Evolutionary conservation across 768 basidiomycete species (phyloP), one percentile per base, ranked within the genome.

Genomic region (Paxillus rubicundulus): DNA sequence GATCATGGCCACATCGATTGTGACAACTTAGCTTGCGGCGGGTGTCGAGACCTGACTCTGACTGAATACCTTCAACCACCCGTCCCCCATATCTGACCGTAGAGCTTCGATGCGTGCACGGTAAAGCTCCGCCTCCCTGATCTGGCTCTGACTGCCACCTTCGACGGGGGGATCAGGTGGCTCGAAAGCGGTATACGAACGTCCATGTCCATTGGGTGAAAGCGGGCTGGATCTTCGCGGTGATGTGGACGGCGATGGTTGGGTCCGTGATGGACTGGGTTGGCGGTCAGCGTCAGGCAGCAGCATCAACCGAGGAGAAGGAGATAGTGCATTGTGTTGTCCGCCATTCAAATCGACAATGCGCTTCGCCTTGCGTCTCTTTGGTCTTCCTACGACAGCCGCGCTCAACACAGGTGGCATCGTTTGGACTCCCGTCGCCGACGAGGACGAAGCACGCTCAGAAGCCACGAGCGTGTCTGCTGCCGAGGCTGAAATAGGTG

Each of bases 51-150:
- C 56, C 43, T 77, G 77, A 33, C 82, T 83, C 72, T 89, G 86
- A 53, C 82, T 88, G 61, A 88, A 85, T 32, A 93, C 89, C 68
- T 87, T 88, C 62, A 95, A 62, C 91, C 90, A 95, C 9, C 85
- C 84, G 20, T 94, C 92, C 2, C 92, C 92, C 78, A 94, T 92
- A 62, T 95, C 92, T 53, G 82, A 78, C 67, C 89, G 84, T 66
- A 95, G 61, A 16, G 85, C 85, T 74, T 94, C 92, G 46, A 95
- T 87, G 60, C 78, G 78, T 50, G 81, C 80, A 43, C 92, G 78
- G 67, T 88, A 91, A 40, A 83, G 78, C 52, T 91, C 91, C 21
- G 79, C 87, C 56, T 81, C 77, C 58, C 73, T 61, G 53, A 79
- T 66, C 62, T 75, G 72, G 21, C 64, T 62, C 30, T 61, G 52